Evolutionary conservation across 2,329 filamentous ascomycete species (phyloP), one percentile per base, ranked within the genome.

Genomic region (Aspergillus alliaceus): DNA sequence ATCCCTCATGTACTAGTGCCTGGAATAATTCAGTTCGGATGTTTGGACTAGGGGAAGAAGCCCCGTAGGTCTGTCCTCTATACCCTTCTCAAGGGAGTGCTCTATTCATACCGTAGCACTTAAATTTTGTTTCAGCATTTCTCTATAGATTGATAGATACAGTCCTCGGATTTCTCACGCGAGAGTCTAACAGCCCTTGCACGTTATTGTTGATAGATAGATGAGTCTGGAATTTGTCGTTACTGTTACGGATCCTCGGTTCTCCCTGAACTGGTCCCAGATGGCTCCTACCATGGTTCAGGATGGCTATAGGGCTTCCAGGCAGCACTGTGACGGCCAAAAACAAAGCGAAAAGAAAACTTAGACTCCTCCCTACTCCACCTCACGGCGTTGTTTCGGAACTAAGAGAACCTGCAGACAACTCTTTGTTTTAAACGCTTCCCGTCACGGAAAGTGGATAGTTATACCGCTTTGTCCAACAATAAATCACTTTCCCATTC

Each of bases 11-110:
- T 52, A 53, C 31, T 55, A 83, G 80, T 25, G 88, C 90, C 4
- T 96, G 91, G 91, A 82, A 77, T 44, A 96, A 96, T 72, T 95
- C 90, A 0, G 82, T 87, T 56, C 81, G 80, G 59, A 91, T 96
- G 70, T 96, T 96, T 78, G 87, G 86, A 0, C 72, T 96, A 40
- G 88, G 85, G 1, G 81, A 83, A 63, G 59, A 69, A 29, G 47
- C 51, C 24, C 32, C 48, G 27, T 65, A 57, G 46, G 15, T 34
- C 31, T 22, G 15, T 27, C 37, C n/a, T 22, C 22, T 42, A 32
- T 31, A 18, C 22, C 24, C 29, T 14, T 8, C 31, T 46, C 18
- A 48, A 34, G 18, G 32, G n/a, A 18, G 18, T 14, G 18, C 27
- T 20, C 18, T 48, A 14, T 20, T 27, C 44, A 48, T 32, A 32